Percentiles rank a stretch among this genome's conserved stretches.
Conservation (phyloP, 805 yeast genomes). For the Schwanniomyces pseudopolymorphus region DNA sequence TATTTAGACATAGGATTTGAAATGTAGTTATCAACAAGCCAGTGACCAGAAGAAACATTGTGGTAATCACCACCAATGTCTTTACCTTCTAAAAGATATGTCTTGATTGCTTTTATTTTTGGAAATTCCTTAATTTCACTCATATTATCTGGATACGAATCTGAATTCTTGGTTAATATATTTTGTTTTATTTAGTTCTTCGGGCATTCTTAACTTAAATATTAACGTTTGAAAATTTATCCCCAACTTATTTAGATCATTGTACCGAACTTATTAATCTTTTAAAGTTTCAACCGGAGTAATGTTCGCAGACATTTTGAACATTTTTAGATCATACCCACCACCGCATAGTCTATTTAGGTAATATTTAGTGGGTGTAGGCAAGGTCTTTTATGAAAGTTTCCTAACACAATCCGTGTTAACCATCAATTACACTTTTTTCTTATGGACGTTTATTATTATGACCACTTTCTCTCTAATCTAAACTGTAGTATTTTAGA, state of each 20-base stretch:
- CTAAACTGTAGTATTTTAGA: no score
- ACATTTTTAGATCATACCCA: neutral
- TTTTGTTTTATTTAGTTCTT: no score
- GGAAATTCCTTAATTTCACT: constrained; percentile 35
- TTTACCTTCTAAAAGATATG: constrained; percentile 42
- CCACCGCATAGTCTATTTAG: neutral
- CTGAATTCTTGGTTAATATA: neutral
- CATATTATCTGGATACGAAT: constrained; percentile 9
- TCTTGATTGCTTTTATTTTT: constrained; percentile 41
- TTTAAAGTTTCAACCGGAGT: neutral
- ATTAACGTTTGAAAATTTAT: neutral
- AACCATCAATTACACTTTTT: no score
- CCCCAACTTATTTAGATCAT: neutral
- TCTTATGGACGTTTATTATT: no score
- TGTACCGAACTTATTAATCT: neutral
- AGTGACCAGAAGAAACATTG: constrained; percentile 48
- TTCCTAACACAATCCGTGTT: no score
- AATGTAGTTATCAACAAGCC: constrained; percentile 48
- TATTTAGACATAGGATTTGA: constrained; percentile 52
- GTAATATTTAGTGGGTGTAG: neutral
- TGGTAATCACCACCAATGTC: constrained; percentile 55
- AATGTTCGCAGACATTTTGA: neutral
- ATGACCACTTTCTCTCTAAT: no score
- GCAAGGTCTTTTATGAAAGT: no score
- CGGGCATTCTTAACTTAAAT: neutral